Conservation (phyloP, 2,329 filamentous ascomycete species). For the Daldinia sp. region DNA sequence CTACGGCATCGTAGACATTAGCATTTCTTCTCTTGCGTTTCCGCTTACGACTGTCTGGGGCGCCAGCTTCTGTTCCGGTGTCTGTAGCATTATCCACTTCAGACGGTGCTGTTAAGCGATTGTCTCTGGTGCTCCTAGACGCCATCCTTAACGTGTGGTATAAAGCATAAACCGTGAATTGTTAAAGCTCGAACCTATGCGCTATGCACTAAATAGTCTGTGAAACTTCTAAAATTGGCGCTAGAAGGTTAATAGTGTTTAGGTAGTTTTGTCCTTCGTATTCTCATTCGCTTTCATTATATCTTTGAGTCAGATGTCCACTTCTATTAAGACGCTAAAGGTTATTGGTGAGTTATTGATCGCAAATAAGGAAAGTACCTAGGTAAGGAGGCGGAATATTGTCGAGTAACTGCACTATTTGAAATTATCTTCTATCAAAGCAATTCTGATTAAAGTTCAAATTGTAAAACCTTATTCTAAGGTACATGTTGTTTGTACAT, state of each 20-base stretch:
- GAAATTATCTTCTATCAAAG: too few species aligned
- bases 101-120: slow-evolving; percentile 36
- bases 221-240: slow-evolving; percentile 7
- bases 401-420: not conserved
- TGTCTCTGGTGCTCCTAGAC: slow-evolving; percentile 41
- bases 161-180: slow-evolving; percentile 22
- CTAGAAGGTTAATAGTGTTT: not conserved
- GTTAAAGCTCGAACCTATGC: slow-evolving; percentile 16
- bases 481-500: not conserved
- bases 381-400: not conserved
- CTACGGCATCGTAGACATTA: slow-evolving; percentile 79
- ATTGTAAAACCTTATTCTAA: slow-evolving; percentile 2
- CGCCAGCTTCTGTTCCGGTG: slow-evolving; percentile 34
- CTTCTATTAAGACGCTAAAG: not conserved
- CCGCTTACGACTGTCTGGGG: slow-evolving; percentile 36
- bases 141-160: slow-evolving; percentile 38
- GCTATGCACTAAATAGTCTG: not conserved
- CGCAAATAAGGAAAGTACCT: not conserved
- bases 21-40: slow-evolving; percentile 53
- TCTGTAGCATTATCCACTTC: slow-evolving; percentile 42
- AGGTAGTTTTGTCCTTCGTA: slow-evolving; percentile 2
- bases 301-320: not conserved
- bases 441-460: not conserved
- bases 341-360: not conserved
- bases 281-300: slow-evolving; percentile 19